phyloP scores from a whole-genome alignment of 805 yeast genomes.

The Saccharomyces jurei region DNA sequence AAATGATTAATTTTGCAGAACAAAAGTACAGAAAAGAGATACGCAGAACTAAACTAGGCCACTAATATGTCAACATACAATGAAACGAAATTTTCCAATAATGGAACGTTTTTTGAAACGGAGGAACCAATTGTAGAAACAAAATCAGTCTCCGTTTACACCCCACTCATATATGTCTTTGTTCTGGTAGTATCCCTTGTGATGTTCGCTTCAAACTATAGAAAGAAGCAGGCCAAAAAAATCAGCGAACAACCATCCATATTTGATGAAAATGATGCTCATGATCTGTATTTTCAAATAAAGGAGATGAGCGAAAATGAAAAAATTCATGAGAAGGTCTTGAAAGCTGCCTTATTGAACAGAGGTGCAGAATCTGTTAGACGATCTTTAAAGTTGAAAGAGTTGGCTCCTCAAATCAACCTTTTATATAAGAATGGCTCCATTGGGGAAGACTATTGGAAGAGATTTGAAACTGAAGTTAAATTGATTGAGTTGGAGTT shows the following conservation, averaged over 20 bases:
- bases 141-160: slow-evolving; percentile 45
- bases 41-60: not conserved
- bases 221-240: slow-evolving; percentile 44
- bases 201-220: slow-evolving; percentile 61
- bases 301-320: slow-evolving; percentile 34
- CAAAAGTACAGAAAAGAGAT: not conserved
- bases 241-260: slow-evolving; percentile 60
- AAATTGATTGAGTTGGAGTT: slow-evolving; percentile 78
- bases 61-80: slow-evolving; percentile 8
- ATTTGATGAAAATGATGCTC: slow-evolving; percentile 60
- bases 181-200: slow-evolving; percentile 59
- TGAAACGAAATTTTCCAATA: slow-evolving; percentile 4
- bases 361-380: slow-evolving; percentile 85
- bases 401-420: slow-evolving; percentile 60
- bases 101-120: slow-evolving; percentile 7
- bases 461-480: slow-evolving; percentile 67
- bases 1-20: not conserved
- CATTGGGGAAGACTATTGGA: slow-evolving; percentile 82
- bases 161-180: slow-evolving; percentile 71
- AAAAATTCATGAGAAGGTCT: slow-evolving; percentile 67
- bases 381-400: slow-evolving; percentile 74
- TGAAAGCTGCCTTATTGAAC: slow-evolving; percentile 58
- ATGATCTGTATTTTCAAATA: slow-evolving; percentile 54
- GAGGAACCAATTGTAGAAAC: slow-evolving; percentile 27
- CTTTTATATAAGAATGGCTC: slow-evolving; percentile 78